phyloP scores from a whole-genome alignment of 2,329 filamentous ascomycete genomes.

The Claviceps arundinis region DNA sequence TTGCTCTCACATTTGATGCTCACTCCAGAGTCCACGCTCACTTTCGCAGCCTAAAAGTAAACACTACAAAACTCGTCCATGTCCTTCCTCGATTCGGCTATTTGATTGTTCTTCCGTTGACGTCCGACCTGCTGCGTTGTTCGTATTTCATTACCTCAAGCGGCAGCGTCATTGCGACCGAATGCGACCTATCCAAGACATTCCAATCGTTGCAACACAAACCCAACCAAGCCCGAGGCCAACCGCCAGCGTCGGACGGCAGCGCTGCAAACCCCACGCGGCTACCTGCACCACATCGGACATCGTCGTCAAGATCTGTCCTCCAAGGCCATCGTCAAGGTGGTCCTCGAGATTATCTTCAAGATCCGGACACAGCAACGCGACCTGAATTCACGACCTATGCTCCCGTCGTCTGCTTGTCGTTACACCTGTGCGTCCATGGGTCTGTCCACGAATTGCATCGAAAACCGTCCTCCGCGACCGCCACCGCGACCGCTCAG shows the following conservation, averaged over 20 bases:
- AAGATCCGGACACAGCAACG: neutral
- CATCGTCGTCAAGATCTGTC: neutral
- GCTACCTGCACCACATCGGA: slow-evolving; percentile 2
- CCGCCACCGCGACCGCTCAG: neutral
- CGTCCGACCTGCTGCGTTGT: neutral
- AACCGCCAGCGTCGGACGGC: neutral
- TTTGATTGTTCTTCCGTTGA: neutral
- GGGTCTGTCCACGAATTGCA: neutral
- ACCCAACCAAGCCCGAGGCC: neutral
- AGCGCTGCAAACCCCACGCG: slow-evolving; percentile 1
- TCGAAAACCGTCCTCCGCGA: neutral
- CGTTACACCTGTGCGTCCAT: neutral
- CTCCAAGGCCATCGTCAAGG: neutral
- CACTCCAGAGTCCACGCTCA: neutral
- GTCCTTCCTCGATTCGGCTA: neutral
- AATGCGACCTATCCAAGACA: neutral
- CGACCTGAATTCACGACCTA: neutral
- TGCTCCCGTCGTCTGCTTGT: neutral
- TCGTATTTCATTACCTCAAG: neutral
- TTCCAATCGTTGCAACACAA: neutral
- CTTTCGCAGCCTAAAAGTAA: neutral
- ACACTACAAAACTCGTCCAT: neutral
- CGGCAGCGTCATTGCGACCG: slow-evolving; percentile 2
- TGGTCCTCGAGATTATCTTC: too few relatives aligned
- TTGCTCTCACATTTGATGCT: neutral